Conservation (phyloP, 306 rosid genomes). For the Neltuma alba region DNA sequence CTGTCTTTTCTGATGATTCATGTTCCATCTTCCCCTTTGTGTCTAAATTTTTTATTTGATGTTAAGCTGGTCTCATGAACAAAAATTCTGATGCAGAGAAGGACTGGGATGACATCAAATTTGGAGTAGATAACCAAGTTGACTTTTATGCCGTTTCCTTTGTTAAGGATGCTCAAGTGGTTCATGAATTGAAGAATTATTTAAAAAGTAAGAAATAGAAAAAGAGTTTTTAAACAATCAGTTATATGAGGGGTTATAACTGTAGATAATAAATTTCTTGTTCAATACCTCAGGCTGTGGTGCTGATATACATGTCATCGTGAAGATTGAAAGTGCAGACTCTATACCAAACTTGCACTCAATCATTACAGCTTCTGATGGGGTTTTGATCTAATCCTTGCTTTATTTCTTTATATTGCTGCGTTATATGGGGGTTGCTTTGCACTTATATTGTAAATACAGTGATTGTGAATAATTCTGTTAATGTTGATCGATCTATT, state of each 20-base stretch:
- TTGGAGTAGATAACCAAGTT: constrained; percentile 96
- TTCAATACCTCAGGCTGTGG: constrained; percentile 62
- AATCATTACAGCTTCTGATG: constrained; percentile 73
- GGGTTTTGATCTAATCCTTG: constrained; percentile 43
- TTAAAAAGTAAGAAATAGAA: constrained; percentile 59
- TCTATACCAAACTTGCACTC: constrained; percentile 93
- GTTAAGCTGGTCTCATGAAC: constrained; percentile 9
- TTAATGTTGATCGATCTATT: constrained; percentile 5
- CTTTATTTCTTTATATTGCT: constrained; percentile 21
- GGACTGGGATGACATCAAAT: constrained; percentile 99
- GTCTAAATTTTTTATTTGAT: neutral
- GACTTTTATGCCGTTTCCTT: constrained; percentile 99
- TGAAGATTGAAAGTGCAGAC: constrained; percentile 96
- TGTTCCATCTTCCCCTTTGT: neutral
- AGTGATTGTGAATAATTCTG: constrained; percentile 23
- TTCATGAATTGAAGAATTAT: constrained; percentile 90
- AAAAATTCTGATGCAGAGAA: constrained; percentile 71
- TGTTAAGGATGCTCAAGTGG: constrained; percentile 98
- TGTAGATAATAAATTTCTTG: constrained; percentile 15
- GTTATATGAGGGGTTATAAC: constrained; percentile 9
- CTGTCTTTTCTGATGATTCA: neutral
- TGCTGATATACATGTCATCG: constrained; percentile 94
- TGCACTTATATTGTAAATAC: constrained; percentile 6
- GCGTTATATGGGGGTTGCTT: constrained; percentile 14
- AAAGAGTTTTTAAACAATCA: neutral